Percentiles rank a stretch among this genome's conserved stretches.
These are phyloP conservation scores for Diaporthe amygdali DNA, from an alignment of 2,329 filamentous ascomycete genomes.

Conservation along the genomic window DNA sequence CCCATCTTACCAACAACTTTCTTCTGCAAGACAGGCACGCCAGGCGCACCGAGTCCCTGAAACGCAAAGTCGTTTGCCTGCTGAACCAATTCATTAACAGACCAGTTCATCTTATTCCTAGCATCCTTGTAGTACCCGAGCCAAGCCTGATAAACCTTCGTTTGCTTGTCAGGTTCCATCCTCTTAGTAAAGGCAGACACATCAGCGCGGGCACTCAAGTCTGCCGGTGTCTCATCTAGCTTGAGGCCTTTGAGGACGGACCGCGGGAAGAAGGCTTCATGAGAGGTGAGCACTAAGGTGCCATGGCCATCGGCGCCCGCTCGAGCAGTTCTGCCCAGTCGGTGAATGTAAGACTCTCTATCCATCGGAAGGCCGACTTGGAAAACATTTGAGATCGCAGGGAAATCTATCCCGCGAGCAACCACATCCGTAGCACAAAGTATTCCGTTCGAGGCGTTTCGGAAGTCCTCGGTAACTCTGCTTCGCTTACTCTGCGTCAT, in stretches of 20 bases:
- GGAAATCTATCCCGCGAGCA: conserved; percentile 76
- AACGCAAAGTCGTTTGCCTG: conserved; percentile 57
- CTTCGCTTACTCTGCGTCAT: conserved; percentile 56
- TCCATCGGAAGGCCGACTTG: conserved; percentile 65
- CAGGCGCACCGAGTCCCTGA: conserved; percentile 50
- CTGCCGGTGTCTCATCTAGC: conserved; percentile 51
- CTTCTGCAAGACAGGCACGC: conserved; percentile 53
- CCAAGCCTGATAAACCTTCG: conserved; percentile 61
- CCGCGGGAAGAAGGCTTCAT: conserved; percentile 56
- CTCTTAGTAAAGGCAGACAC: conserved; percentile 42
- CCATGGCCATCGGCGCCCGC: conserved; percentile 69
- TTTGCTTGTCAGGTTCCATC: conserved; percentile 51
- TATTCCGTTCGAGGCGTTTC: conserved; percentile 55
- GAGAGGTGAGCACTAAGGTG: conserved; percentile 60
- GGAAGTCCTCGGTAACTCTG: conserved; percentile 67
- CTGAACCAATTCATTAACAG: conserved; percentile 50
- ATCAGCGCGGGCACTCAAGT: conserved; percentile 47
- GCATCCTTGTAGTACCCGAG: conserved; percentile 61
- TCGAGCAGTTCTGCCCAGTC: conserved; percentile 69
- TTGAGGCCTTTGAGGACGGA: conserved; percentile 59
- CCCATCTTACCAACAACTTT: conserved; percentile 62
- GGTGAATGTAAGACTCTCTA: conserved; percentile 71
- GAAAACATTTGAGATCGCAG: conserved; percentile 70
- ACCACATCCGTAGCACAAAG: conserved; percentile 75
- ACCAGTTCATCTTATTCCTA: conserved; percentile 49